Evolutionary conservation across 2,329 filamentous ascomycete genomes (phyloP), one percentile per base, ranked within the genome.

Genomic region (Pestalotiopsis sp.): DNA sequence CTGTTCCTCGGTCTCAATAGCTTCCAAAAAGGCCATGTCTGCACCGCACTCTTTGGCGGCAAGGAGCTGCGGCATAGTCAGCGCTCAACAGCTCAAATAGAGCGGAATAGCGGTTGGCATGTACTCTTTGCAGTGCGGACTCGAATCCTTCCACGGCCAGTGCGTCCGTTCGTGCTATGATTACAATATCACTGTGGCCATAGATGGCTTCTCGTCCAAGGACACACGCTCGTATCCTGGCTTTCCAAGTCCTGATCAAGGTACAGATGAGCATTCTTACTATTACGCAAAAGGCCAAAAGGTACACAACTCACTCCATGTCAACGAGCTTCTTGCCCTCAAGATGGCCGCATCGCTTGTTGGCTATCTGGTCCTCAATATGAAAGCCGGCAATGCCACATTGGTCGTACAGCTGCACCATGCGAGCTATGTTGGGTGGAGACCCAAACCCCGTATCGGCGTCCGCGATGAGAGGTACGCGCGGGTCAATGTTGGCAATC

Each of bases 401-500:
- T 11, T 74, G 74, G 57, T 74, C 71, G 70, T 79, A 79, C 69
- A 71, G 71, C 69, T 76, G 72, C 9, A 76, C 74, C 3, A 87
- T 87, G 31, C 86, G 83, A 1, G 84, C 82, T 49, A 90, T 84
- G 81, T 84, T 86, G 38, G 84, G 78, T 3, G 84, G 83, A 20
- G 83, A 82, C 27, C 86, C 88, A 76, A 87, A 89, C 56, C 87
- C 87, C 0, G 87, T 89, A 75, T 90, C 87, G 38, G 86, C 86
- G 74, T 90, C 88, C 9, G 87, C 89, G 71, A 91, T 90, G 23
- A 92, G 76, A 0, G 90, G 90, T 0, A 86, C 80, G 0, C 77
- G 76, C 0, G 85, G 84, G 71, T 89, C 82, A 38, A 91, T 81
- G 57, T 84, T 84, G 68, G 89, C 88, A 68, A 92, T 88, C 87